Conservation (phyloP, 1,284 basidiomycete genomes). For the Ustilago vetiveriae region DNA sequence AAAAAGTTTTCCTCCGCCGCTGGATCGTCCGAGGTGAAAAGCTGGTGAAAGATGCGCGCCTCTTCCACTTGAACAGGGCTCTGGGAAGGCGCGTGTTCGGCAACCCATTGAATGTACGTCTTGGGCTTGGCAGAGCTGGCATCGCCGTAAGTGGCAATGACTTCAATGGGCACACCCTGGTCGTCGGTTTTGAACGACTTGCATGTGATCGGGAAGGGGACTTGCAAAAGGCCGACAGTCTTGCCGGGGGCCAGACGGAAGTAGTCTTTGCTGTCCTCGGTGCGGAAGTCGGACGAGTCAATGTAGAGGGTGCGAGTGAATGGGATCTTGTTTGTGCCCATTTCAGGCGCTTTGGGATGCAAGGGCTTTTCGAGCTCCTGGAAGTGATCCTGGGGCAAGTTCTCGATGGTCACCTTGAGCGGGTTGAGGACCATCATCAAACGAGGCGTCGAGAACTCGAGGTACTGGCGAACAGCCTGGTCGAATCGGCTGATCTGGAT, state of each 20-base stretch:
- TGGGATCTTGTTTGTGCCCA: constrained; percentile 83
- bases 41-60: constrained; percentile 87
- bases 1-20: constrained; percentile 78
- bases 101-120: constrained; percentile 98
- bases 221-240: constrained; percentile 94
- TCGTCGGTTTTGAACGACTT: constrained; percentile 82
- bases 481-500: constrained; percentile 92
- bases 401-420: constrained; percentile 84
- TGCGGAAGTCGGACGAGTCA: constrained; percentile 91
- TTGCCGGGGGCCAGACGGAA: constrained; percentile 97
- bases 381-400: constrained; percentile 86
- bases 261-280: constrained; percentile 91
- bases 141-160: constrained; percentile 75
- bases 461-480: constrained; percentile 84
- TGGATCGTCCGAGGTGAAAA: constrained; percentile 95
- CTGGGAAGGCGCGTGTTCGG: constrained; percentile 79
- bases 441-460: constrained; percentile 87
- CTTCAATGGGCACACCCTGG: constrained; percentile 75
- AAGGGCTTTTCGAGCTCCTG: constrained; percentile 87
- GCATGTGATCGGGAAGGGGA: constrained; percentile 94
- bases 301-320: constrained; percentile 93
- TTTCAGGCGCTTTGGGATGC: constrained; percentile 90
- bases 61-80: constrained; percentile 88
- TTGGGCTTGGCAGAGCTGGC: constrained; percentile 80
- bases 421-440: constrained; percentile 92